A percentile compares a stretch with the other conserved stretches of the same genome.
These are phyloP conservation scores for Cutaneotrichosporon cavernicola DNA, from an alignment of 1,284 basidiomycete genomes.

Conservation along the genomic window DNA sequence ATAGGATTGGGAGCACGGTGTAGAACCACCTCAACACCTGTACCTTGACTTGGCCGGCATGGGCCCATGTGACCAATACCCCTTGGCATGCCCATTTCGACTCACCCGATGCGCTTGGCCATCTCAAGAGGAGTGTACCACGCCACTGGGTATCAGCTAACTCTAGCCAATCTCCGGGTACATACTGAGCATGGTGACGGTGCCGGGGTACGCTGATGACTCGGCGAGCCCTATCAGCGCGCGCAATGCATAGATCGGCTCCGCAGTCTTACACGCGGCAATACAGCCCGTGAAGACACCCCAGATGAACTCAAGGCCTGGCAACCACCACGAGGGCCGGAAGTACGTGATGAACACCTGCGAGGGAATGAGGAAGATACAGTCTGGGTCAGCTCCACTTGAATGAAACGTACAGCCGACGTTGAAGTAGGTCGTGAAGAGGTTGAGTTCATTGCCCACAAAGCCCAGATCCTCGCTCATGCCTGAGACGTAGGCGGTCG, in stretches of 20 bases:
- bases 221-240: slow-evolving; percentile 32
- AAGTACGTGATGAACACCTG: slow-evolving; percentile 31
- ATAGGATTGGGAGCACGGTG: too few relatives aligned
- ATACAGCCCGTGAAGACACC: slow-evolving; percentile 33
- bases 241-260: slow-evolving; percentile 34
- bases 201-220: slow-evolving; percentile 33
- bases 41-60: neutral
- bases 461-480: slow-evolving; percentile 75
- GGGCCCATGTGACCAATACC: neutral
- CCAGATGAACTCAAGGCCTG: slow-evolving; percentile 31
- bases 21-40: neutral
- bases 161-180: neutral
- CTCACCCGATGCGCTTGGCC: slow-evolving; percentile 26
- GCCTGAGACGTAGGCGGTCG: slow-evolving; percentile 62
- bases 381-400: slow-evolving; percentile 20
- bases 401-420: slow-evolving; percentile 27
- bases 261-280: slow-evolving; percentile 27
- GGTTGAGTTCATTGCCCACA: slow-evolving; percentile 66
- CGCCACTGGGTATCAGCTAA: slow-evolving; percentile 22
- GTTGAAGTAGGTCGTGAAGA: slow-evolving; percentile 43
- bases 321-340: slow-evolving; percentile 26
- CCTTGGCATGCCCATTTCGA: neutral
- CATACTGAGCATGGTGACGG: slow-evolving; percentile 30
- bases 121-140: slow-evolving; percentile 35
- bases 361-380: slow-evolving; percentile 35